phyloP scores from a whole-genome alignment of 805 yeast species.

The Cyberlindnera saturnus region DNA sequence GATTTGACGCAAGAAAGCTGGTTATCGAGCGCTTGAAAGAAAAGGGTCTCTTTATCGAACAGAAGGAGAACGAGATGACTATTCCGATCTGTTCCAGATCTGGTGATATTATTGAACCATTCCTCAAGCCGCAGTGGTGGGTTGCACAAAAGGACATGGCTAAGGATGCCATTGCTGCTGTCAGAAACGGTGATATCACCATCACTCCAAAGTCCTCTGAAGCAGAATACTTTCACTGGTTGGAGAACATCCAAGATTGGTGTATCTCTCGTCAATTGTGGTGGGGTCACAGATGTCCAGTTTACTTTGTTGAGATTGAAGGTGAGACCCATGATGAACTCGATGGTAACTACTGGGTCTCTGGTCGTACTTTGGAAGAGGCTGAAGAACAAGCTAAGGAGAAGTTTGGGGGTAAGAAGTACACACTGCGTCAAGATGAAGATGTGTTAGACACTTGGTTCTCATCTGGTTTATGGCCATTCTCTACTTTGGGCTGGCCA shows the following conservation, averaged over 20 bases:
- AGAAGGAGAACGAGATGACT: conserved; percentile 92
- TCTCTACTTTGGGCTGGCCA: conserved; percentile 97
- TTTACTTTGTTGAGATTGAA: conserved; percentile 78
- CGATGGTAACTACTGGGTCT: conserved; percentile 80
- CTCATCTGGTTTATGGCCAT: conserved; percentile 97
- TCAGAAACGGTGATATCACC: conserved; percentile 70
- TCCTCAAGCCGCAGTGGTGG: conserved; percentile 99
- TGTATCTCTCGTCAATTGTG: conserved; percentile 91
- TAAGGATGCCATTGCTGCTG: conserved; percentile 77
- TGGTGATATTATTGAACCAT: conserved; percentile 94
- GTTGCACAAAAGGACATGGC: conserved; percentile 90
- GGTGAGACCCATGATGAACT: conserved; percentile 52
- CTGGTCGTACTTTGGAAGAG: conserved; percentile 79
- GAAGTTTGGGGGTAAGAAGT: conserved; percentile 64
- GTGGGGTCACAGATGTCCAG: conserved; percentile 99
- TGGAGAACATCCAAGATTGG: conserved; percentile 97
- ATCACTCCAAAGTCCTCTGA: conserved; percentile 88
- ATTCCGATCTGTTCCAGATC: conserved; percentile 94
- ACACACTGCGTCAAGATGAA: conserved; percentile 46
- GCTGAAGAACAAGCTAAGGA: conserved; percentile 75
- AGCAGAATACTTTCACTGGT: conserved; percentile 92
- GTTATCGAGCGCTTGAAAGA: conserved; percentile 79
- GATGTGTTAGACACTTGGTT: conserved; percentile 99
- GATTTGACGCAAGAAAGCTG: conserved; percentile 86
- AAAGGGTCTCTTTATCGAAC: conserved; percentile 72